These are phyloP conservation scores for Rhizophora apiculata DNA, from an alignment of 345 rosid species.

Conservation along the genomic window DNA sequence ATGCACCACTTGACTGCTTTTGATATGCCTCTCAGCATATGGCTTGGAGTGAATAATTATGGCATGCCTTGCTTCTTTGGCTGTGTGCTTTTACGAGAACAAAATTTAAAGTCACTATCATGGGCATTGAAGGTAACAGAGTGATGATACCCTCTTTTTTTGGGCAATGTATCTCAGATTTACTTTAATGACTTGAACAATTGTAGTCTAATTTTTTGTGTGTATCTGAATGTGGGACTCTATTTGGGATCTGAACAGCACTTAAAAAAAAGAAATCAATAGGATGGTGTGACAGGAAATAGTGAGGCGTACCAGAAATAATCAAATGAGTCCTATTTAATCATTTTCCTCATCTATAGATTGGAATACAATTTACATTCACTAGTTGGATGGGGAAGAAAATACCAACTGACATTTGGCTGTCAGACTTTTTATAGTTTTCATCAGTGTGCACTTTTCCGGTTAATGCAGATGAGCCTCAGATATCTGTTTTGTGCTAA, in stretches of 20 bases:
- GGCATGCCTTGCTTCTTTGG: constrained; percentile 98
- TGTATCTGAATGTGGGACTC: not conserved
- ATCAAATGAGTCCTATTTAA: not conserved
- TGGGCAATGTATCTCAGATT: not conserved
- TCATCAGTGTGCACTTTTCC: too few species aligned
- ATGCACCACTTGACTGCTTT: constrained; percentile 85
- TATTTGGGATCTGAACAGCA: not conserved
- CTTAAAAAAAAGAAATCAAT: not conserved
- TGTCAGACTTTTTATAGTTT: constrained; percentile 2
- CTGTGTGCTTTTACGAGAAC: constrained; percentile 82
- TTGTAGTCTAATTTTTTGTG: not conserved
- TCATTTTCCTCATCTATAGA: too few species aligned
- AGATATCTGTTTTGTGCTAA: not conserved
- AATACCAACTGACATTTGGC: not conserved
- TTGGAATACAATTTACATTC: not conserved
- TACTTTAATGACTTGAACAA: not conserved
- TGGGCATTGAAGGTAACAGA: constrained; percentile 95
- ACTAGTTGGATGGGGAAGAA: not conserved
- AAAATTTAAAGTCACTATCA: constrained; percentile 69
- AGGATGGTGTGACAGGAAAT: not conserved
- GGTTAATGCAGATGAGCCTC: not conserved
- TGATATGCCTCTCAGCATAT: constrained; percentile 98
- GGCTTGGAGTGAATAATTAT: constrained; percentile 90
- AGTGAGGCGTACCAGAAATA: not conserved
- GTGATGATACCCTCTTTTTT: constrained; percentile 1